Base-by-base conservation (phyloP, 78 protist species). In the Dictyostelium firmibasis region DNA sequence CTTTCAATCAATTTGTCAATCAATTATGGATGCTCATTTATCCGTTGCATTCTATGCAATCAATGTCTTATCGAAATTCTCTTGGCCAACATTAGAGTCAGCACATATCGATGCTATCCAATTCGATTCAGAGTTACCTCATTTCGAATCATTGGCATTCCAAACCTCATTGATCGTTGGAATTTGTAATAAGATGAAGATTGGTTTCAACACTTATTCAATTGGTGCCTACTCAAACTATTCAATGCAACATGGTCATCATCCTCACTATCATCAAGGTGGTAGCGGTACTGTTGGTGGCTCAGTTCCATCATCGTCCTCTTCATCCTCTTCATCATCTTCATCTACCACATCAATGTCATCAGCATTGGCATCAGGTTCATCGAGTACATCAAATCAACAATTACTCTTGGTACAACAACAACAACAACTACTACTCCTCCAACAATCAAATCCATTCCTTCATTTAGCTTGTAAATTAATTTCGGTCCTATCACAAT, bases 1-100 rank as follows among this genome's bases (percentile, higher is more conserved):
- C 94, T 89, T 89, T 67, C 94, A 89, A 69, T 64, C 57, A n/a
- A 81, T 89, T 4, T 89, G 94, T 81, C 94, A 89, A 67, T 38
- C 69, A 3, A 86, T 89, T 7, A 78, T 81, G 87, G 94, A 89
- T 50, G 14, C 36, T 2, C 79, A 89, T 47, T 20, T 69, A 18
- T 53, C 88, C 1, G 94, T 89, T 10, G 72, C 78, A 25, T 81
- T 81, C 35, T 81, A 86, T 41, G 94, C 94, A 41, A 81, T 89
- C 44, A 31, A 16, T 23, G 82, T 79, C 0, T 36, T 89, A 18
- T 50, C 60, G 70, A 89, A 81, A 47, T 89, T 89, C 60, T 31
- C 94, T 8, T 89, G 94, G 94, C 38, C 84, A 70, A 89, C 86
- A 23, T 69, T 89, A 5, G 94, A 89, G 13, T n/a, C 81, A 13